Percentiles rank a stretch among this genome's conserved stretches.
These are phyloP conservation scores for Hippophae gyantsensis DNA, from an alignment of 306 rosid genomes.

Conservation along the genomic window DNA sequence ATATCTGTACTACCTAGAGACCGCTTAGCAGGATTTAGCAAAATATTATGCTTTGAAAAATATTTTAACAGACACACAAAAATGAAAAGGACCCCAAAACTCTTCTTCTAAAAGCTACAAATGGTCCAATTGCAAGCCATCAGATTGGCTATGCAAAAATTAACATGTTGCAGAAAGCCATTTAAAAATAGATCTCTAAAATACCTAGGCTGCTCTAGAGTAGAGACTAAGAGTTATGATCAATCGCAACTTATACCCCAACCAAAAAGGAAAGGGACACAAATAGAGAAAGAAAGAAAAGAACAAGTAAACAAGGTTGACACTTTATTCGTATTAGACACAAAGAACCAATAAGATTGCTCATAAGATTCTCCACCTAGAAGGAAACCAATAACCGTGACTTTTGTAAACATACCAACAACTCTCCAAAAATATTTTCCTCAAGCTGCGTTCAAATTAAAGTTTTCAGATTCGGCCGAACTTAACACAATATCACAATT, in stretches of 20 bases:
- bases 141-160: slow-evolving; percentile 3
- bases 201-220: slow-evolving; percentile 10
- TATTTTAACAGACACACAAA: neutral
- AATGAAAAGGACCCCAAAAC: neutral
- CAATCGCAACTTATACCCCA: slow-evolving; percentile 9
- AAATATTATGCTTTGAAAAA: slow-evolving; percentile 11
- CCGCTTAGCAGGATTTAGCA: slow-evolving; percentile 10
- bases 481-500: neutral
- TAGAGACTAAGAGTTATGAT: slow-evolving; percentile 16
- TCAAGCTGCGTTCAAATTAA: slow-evolving; percentile 5
- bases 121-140: slow-evolving; percentile 9
- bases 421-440: slow-evolving; percentile 6
- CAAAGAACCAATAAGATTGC: slow-evolving; percentile 5
- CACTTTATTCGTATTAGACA: slow-evolving; percentile 19
- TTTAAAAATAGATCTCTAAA: neutral
- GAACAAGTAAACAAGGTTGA: slow-evolving; percentile 19
- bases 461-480: slow-evolving; percentile 1
- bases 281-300: neutral
- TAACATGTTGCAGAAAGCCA: slow-evolving; percentile 4
- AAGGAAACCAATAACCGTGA: slow-evolving; percentile 4
- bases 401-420: slow-evolving; percentile 2
- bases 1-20: slow-evolving; percentile 9
- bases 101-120: slow-evolving; percentile 5
- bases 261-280: too few species aligned
- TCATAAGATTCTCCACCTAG: slow-evolving; percentile 16